Base-by-base conservation (phyloP, 2,329 filamentous ascomycete species). In the Coniochaeta prunicola region DNA sequence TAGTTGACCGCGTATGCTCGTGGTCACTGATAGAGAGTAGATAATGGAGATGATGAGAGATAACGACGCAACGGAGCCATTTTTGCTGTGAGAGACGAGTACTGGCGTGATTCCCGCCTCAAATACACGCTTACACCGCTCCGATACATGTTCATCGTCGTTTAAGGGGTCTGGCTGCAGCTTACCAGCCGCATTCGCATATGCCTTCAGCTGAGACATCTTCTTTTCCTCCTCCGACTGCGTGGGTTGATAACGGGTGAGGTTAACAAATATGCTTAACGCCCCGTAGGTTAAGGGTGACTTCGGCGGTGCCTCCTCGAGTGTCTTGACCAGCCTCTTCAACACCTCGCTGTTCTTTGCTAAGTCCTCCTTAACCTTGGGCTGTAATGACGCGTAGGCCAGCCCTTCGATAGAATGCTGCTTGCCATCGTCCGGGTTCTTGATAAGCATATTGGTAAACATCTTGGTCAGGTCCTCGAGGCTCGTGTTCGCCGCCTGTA, bases 211-310 rank as follows among this genome's bases (percentile, higher is more conserved):
- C 70, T 99, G 90, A 6, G 84, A 84, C 76, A 99, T 91, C 68
- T 90, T 91, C 76, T 93, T 94, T 67, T 97, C 89, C 72, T 99
- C 94, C 63, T 97, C 93, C 0, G 91, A 88, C 42, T 92, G 79
- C 8, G 79, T 78, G 7, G 92, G 92, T 42, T 84, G 81, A 70
- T 96, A 97, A 31, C 83, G 80, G 15, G 91, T 96, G 57, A 99
- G 77, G 68, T 97, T 97, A 58, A 85, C 79, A 64, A 97, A 82
- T 58, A 97, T 89, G 69, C 89, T 96, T 42, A 99, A 79, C 19
- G 86, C 89, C 54, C 93, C 93, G 69, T 96, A 97, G 0, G 92
- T 87, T 26, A 89, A 77, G 13, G 89, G 86, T 1, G 89, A 88
- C 63, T 86, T 85, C 12, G 84, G 78, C 24, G 79, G 77, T 8